Base-by-base conservation (phyloP, 495 filamentous ascomycete genomes). In the Podospora australis region DNA sequence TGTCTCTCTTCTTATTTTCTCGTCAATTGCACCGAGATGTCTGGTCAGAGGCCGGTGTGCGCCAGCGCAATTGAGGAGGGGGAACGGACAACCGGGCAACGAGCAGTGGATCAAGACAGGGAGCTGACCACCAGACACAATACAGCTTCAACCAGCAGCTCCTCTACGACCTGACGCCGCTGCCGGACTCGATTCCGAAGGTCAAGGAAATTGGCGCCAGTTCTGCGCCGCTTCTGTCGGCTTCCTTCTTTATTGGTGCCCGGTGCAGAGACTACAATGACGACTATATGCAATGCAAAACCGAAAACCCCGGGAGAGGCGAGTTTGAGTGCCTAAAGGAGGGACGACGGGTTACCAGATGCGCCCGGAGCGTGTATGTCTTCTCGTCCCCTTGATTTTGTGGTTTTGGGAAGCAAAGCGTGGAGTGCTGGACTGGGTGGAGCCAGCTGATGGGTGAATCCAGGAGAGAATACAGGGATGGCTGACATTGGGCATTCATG, bases 201-300 rank as follows among this genome's bases (percentile, higher is more conserved):
- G 92, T 99, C 54, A 74, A 86, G 53, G 92, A 99, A 67, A 78
- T 97, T 57, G 92, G 92, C 44, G 78, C 87, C 40, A 92, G 82
- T 51, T 96, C 90, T 35, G 94, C 91, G 14, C 94, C 92, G 30
- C 76, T 99, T 20, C 70, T 90, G 26, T 91, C 86, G 52, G 94
- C 92, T 14, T 80, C 88, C n/a, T 99, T 83, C 78, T 97, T 96
- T 64, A 99, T 99, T 66, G 92, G 92, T 39, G 90, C 88, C 51
- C 82, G 90, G 58, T 99, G 92, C 81, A 83, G 79, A 61, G 75
- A 86, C 39, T 99, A 88, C 74, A 98, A 96, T 70, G 92, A 99
- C 73, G 92, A 99, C 71, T 99, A 81, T 70, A 97, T 99, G 90
- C 82, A 92, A 71, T 99, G 92, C 82, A 99, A 97, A 83, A 85